Evolutionary conservation across 2,329 filamentous ascomycete species (phyloP), one percentile per base, ranked within the genome.

Genomic region (Nemania abortiva): DNA sequence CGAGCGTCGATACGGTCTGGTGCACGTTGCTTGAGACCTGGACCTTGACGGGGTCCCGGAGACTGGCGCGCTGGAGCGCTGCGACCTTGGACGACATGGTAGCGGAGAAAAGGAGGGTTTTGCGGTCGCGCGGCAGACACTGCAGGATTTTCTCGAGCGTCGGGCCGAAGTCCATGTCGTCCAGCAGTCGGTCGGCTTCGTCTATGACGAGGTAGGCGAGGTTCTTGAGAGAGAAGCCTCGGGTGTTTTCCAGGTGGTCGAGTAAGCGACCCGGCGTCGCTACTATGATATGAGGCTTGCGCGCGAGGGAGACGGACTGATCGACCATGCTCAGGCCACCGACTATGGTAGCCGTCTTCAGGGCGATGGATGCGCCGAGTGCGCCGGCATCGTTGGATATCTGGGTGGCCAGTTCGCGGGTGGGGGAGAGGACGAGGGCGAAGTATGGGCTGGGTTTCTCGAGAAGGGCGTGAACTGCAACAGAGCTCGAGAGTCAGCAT

Each of bases 181-280:
- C 96, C 1, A 98, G 88, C 10, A 98, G 86, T 67, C 95, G 87
- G 80, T 98, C 95, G 27, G 95, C 95, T 82, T 98, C 95, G 77
- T 98, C 95, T 89, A 98, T 94, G 70, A 98, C 95, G 3, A 98
- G 85, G 77, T 95, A 97, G 77, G 95, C 95, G 45, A 98, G 84
- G 3, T 88, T 87, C 34, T 92, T 88, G 57, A 98, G 83, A 1
- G 92, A 95, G 82, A 99, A 98, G 11, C 96, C 95, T 81, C 97
- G 98, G 1, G 96, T 99, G 82, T 97, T 97, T 79, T 98, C 94
- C 9, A 98, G 84, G 75, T 99, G 96, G 76, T 98, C 96, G 4
- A 98, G 85, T 24, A 98, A 84, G 65, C 95, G 89, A 61, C 95
- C 95, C 0, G 95, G 95, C 0, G 95, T 98, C 0, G 95, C 95